phyloP scores from a whole-genome alignment of 495 filamentous ascomycete species.

The Elaphomyces granulatus region DNA sequence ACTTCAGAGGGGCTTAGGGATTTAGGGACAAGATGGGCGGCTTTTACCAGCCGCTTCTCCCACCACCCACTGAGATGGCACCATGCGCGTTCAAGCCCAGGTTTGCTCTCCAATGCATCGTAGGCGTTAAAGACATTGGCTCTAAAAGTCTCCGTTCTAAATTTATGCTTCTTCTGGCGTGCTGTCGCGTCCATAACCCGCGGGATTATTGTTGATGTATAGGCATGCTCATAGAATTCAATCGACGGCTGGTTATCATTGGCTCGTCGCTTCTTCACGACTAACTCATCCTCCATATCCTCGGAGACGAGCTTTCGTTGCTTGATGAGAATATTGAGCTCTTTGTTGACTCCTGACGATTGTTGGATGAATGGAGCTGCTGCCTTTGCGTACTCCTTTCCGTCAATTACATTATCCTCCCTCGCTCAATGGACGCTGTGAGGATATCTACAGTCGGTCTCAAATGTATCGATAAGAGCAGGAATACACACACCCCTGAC shows the following conservation, averaged over 20 bases:
- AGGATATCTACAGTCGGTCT: too few species aligned
- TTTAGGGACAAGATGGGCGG: conserved; percentile 12
- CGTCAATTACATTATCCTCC: too few species aligned
- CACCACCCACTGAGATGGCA: conserved; percentile 6
- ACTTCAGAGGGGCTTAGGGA: conserved; percentile 4
- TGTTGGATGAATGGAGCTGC: neutral
- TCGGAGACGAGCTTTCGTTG: neutral
- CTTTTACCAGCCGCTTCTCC: conserved; percentile 3
- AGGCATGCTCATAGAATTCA: conserved; percentile 7
- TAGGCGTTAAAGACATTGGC: neutral
- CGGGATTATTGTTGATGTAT: conserved; percentile 5
- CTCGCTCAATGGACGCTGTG: too few species aligned
- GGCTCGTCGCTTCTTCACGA: too few species aligned
- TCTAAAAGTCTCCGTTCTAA: conserved; percentile 6
- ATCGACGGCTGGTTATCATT: conserved; percentile 2
- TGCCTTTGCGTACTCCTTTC: neutral
- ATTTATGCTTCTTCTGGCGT: conserved; percentile 1
- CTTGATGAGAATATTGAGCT: neutral
- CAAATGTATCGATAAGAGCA: too few species aligned
- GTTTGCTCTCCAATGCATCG: neutral
- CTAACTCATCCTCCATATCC: conserved; percentile 4
- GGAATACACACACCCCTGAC: too few species aligned
- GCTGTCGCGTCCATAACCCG: conserved; percentile 8
- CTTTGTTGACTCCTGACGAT: neutral
- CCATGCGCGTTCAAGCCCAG: neutral